These are phyloP conservation scores for Solanum pinnatisectum DNA, from an alignment of 257 asterid genomes.

Conservation along the genomic window DNA sequence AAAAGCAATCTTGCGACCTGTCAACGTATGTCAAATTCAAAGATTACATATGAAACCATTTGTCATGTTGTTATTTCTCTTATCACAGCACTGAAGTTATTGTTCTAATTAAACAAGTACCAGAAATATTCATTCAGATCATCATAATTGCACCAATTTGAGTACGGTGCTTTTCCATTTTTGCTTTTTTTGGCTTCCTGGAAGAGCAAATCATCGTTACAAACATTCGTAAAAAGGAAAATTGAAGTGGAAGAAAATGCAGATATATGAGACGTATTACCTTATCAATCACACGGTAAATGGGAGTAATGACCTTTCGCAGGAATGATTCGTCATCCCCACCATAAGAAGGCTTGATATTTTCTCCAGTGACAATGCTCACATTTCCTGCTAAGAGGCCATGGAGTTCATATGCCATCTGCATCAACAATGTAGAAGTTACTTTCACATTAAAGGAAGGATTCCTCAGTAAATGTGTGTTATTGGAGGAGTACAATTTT, in stretches of 20 bases:
- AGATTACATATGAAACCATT: neutral
- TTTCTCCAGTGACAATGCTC: slow-evolving; percentile 97
- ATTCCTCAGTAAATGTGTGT: neutral
- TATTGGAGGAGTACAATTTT: neutral
- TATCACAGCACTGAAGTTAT: neutral
- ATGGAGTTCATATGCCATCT: slow-evolving; percentile 99
- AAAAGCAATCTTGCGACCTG: slow-evolving; percentile 91
- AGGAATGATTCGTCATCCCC: slow-evolving; percentile 91
- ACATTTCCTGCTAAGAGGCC: slow-evolving; percentile 99
- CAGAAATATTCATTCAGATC: slow-evolving; percentile 94
- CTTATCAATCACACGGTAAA: slow-evolving; percentile 83
- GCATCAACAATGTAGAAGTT: slow-evolving; percentile 12
- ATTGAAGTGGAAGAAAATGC: slow-evolving; percentile 1
- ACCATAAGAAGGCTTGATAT: slow-evolving; percentile 95
- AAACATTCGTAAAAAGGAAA: neutral
- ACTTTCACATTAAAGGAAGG: neutral
- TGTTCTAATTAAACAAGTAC: slow-evolving; percentile 29
- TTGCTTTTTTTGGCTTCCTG: slow-evolving; percentile 79
- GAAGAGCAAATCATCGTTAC: slow-evolving; percentile 8
- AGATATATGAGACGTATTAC: slow-evolving; percentile 25
- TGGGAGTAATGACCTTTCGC: slow-evolving; percentile 80
- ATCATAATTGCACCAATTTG: slow-evolving; percentile 96
- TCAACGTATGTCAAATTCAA: slow-evolving; percentile 12
- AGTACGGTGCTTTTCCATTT: slow-evolving; percentile 84
- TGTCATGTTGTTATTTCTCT: neutral